Conservation (phyloP, 768 basidiomycete species). For the Pleurotus sapidus region DNA sequence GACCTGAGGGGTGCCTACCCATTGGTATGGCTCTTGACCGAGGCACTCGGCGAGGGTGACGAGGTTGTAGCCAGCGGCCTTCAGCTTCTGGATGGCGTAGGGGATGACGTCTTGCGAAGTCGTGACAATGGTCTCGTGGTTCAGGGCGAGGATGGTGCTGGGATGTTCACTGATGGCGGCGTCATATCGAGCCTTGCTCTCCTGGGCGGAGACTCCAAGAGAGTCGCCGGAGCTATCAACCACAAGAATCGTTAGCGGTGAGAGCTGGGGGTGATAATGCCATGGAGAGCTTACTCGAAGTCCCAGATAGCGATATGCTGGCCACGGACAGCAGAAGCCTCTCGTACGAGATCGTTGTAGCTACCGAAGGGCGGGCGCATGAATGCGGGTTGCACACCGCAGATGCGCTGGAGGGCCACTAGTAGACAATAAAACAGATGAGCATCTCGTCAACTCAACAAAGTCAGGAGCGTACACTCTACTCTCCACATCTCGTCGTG, state of each 20-base stretch:
- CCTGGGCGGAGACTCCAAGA: slow-evolving; percentile 26
- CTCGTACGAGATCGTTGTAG: slow-evolving; percentile 29
- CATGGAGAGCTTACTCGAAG: slow-evolving; percentile 24
- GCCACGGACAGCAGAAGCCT: slow-evolving; percentile 17
- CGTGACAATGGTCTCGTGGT: slow-evolving; percentile 31
- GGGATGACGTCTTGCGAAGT: slow-evolving; percentile 28
- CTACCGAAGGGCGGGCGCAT: slow-evolving; percentile 38
- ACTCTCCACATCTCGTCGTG: slow-evolving; percentile 20
- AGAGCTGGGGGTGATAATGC: background rate
- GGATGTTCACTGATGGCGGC: slow-evolving; percentile 24
- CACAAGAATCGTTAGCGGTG: background rate
- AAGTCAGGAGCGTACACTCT: slow-evolving; percentile 14
- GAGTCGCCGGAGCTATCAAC: slow-evolving; percentile 34
- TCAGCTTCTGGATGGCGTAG: slow-evolving; percentile 30
- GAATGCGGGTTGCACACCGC: slow-evolving; percentile 31
- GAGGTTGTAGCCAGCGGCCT: slow-evolving; percentile 36
- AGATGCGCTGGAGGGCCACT: slow-evolving; percentile 27
- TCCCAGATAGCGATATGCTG: slow-evolving; percentile 29
- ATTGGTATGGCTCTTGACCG: slow-evolving; percentile 32
- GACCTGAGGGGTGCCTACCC: slow-evolving; percentile 3
- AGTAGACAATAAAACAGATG: background rate
- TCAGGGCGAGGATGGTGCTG: slow-evolving; percentile 34
- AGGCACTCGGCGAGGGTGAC: slow-evolving; percentile 41
- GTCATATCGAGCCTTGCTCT: slow-evolving; percentile 30
- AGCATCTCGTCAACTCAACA: background rate